A percentile compares a stretch with the other conserved stretches of the same genome.
phyloP scores from a whole-genome alignment of 2,329 filamentous ascomycete species.

The Diatrype stigma region DNA sequence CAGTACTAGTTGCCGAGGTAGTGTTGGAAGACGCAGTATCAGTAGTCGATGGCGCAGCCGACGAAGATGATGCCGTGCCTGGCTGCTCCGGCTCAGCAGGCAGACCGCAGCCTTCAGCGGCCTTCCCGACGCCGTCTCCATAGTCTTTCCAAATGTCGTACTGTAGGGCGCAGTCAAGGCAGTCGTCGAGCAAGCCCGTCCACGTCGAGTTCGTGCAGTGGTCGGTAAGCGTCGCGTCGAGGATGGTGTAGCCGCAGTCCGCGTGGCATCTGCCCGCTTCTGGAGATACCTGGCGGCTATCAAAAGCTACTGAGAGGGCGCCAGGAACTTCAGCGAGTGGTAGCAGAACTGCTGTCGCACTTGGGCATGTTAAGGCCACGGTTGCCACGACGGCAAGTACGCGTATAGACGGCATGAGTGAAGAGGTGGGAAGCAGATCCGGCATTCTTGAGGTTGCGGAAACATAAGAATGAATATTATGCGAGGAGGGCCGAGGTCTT shows the following conservation, averaged over 20 bases:
- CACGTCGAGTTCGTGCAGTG: constrained; percentile 22
- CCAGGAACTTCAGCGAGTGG: background rate
- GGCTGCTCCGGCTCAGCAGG: constrained; percentile 4
- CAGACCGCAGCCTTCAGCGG: constrained; percentile 33
- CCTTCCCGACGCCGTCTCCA: constrained; percentile 30
- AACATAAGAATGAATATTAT: too few relatives aligned
- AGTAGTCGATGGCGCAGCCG: background rate
- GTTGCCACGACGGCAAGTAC: background rate
- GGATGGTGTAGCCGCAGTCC: constrained; percentile 24
- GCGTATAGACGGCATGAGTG: background rate
- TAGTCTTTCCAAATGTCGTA: constrained; percentile 43
- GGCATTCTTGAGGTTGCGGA: too few relatives aligned
- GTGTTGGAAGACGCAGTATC: background rate
- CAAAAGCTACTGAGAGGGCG: too few relatives aligned
- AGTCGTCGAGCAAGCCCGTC: background rate
- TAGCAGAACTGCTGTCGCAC: background rate
- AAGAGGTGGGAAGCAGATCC: too few relatives aligned
- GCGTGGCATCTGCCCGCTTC: background rate
- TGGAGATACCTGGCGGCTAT: background rate
- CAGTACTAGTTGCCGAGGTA: too few relatives aligned
- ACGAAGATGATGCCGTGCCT: background rate
- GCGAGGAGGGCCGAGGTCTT: too few relatives aligned
- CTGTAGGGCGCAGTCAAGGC: constrained; percentile 38
- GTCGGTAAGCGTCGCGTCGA: constrained; percentile 14
- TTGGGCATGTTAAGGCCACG: background rate